A percentile compares a stretch with the other conserved stretches of the same genome.
Evolutionary conservation across 495 filamentous ascomycete genomes (phyloP).

Genomic region (Xylaria longipes): DNA sequence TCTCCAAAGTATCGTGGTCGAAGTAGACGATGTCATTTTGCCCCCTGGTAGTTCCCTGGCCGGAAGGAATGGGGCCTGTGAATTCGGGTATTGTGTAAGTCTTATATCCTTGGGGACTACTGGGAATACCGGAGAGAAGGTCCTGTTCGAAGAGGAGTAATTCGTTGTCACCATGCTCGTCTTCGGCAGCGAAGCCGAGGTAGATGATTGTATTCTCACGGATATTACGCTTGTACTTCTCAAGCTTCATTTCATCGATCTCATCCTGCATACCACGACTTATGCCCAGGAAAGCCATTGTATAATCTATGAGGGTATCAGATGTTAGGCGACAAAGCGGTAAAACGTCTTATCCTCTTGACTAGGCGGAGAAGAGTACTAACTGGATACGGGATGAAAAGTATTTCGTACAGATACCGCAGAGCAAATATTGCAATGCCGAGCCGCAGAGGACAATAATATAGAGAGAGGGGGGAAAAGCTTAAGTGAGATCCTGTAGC

Average conservation of each 20-base stretch:
- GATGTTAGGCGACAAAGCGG: background rate
- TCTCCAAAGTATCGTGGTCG: background rate
- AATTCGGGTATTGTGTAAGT: background rate
- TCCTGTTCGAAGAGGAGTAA: background rate
- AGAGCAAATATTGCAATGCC: background rate
- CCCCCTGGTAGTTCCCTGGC: background rate
- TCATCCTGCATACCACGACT: background rate
- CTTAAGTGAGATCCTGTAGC: background rate
- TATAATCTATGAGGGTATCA: background rate
- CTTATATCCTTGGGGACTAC: background rate
- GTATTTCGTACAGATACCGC: background rate
- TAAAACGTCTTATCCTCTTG: background rate
- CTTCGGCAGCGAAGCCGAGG: background rate
- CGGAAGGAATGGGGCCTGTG: background rate
- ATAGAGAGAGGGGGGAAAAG: background rate
- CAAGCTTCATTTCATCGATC: background rate
- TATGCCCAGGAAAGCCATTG: background rate
- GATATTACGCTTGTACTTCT: background rate
- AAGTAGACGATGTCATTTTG: background rate
- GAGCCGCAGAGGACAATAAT: background rate
- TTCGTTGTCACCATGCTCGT: background rate
- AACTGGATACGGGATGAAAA: background rate
- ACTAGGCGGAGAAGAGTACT: background rate
- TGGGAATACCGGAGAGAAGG: background rate
- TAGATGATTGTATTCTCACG: background rate